Evolutionary conservation across 2,329 filamentous ascomycete species (phyloP).

Genomic region (Venturiaceae sp.): DNA sequence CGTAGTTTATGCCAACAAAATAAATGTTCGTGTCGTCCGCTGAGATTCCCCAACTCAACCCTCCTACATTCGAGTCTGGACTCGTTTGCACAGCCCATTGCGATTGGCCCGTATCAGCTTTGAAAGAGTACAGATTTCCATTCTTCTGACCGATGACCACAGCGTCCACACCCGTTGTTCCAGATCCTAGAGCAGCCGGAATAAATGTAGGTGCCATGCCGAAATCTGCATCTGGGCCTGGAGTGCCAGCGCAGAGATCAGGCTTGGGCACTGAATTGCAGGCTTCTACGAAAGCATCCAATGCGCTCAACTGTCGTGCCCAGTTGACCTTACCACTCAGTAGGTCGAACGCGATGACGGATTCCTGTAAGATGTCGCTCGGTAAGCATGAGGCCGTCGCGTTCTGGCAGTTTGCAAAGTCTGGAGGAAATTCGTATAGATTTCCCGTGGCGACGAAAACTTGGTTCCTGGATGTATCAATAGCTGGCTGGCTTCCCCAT

Average conservation of each 20-base stretch:
- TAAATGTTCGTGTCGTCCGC: slow-evolving; percentile 19
- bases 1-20: slow-evolving; percentile 18
- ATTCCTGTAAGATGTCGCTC: not conserved
- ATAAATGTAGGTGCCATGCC: slow-evolving; percentile 18
- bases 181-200: slow-evolving; percentile 6
- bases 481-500: slow-evolving; percentile 23
- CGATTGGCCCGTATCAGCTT: slow-evolving; percentile 15
- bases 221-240: slow-evolving; percentile 11
- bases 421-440: slow-evolving; percentile 17
- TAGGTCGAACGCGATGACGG: not conserved
- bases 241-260: slow-evolving; percentile 8
- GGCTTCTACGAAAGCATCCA: not conserved
- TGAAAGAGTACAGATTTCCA: slow-evolving; percentile 18
- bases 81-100: slow-evolving; percentile 17
- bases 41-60: slow-evolving; percentile 23
- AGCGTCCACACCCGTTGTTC: slow-evolving; percentile 13
- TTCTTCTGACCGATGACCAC: slow-evolving; percentile 23
- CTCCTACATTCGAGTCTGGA: slow-evolving; percentile 16
- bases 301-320: not conserved
- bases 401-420: slow-evolving; percentile 11
- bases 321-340: not conserved
- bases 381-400: not conserved
- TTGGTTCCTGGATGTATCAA: slow-evolving; percentile 16
- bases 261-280: not conserved
- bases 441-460: slow-evolving; percentile 24